These are phyloP conservation scores for Tagetes erecta DNA, from an alignment of 129 eudicot species.

Conservation along the genomic window DNA sequence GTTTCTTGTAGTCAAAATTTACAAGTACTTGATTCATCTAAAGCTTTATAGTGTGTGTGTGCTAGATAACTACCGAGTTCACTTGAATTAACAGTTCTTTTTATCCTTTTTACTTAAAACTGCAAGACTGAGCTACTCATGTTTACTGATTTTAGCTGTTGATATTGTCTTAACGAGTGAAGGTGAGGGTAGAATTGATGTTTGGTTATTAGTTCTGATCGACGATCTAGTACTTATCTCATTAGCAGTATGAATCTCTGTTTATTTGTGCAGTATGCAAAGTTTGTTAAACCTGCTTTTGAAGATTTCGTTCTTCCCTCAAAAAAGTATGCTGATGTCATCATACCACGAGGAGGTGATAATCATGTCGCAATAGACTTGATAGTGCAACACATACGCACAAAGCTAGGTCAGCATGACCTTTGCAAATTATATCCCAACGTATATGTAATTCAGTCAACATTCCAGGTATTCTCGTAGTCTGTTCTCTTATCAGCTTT, in stretches of 20 bases:
- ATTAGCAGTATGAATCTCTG: conserved; percentile 12
- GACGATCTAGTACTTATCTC: not conserved
- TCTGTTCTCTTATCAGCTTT: not conserved
- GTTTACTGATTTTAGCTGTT: not conserved
- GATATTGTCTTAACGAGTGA: conserved; percentile 1
- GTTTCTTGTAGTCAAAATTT: no score
- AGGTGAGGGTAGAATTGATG: conserved; percentile 5
- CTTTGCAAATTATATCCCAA: conserved; percentile 91
- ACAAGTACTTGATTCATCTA: no score
- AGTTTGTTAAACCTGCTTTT: conserved; percentile 97
- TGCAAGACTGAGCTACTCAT: not conserved
- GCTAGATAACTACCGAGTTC: no score
- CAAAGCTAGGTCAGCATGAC: conserved; percentile 97
- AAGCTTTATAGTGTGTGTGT: no score
- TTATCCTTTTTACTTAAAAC: no score
- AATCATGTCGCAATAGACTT: conserved; percentile 97
- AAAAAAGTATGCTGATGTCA: conserved; percentile 93
- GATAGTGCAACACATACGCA: conserved; percentile 94
- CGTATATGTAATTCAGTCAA: conserved; percentile 92
- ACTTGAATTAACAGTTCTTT: no score
- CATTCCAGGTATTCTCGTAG: conserved; percentile 70
- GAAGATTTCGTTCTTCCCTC: conserved; percentile 97
- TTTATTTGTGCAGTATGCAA: conserved; percentile 72
- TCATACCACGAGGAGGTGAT: conserved; percentile 98
- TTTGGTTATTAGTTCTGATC: not conserved